These are phyloP conservation scores for Yamadazyma phyllophila DNA, from an alignment of 805 yeast genomes.

Conservation along the genomic window DNA sequence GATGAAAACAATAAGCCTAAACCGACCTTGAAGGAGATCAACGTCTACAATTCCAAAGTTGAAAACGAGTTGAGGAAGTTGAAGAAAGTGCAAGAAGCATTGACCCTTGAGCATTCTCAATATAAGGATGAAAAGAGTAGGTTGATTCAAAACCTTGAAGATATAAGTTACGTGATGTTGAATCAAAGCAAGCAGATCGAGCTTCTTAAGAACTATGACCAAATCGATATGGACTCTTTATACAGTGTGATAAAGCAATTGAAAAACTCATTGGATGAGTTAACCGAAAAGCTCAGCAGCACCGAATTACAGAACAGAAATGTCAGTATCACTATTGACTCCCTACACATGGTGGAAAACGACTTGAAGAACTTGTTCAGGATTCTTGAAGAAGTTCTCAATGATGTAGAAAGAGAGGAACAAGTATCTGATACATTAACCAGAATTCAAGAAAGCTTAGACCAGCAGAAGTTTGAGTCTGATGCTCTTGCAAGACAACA, in stretches of 20 bases:
- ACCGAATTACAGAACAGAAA: conserved; percentile 49
- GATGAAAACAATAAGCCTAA: conserved; percentile 23
- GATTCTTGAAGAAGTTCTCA: conserved; percentile 49
- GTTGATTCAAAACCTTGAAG: conserved; percentile 58
- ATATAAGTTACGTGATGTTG: conserved; percentile 52
- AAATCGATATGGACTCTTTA: conserved; percentile 58
- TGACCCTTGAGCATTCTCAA: conserved; percentile 58
- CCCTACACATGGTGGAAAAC: conserved; percentile 46
- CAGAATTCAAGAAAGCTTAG: conserved; percentile 40
- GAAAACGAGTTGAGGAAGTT: conserved; percentile 62
- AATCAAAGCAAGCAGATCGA: conserved; percentile 60
- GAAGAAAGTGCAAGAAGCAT: conserved; percentile 59
- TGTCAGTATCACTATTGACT: conserved; percentile 52
- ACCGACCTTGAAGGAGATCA: conserved; percentile 38
- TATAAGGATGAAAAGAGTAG: conserved; percentile 64
- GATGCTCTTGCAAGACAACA: conserved; percentile 43
- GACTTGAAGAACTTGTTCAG: conserved; percentile 46
- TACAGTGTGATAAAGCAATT: conserved; percentile 53
- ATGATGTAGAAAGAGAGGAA: conserved; percentile 42
- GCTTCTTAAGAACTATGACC: conserved; percentile 55
- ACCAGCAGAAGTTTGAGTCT: conserved; percentile 34
- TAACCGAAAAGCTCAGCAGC: conserved; percentile 22
- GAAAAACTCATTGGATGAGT: conserved; percentile 39
- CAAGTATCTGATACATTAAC: conserved; percentile 35
- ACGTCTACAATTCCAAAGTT: conserved; percentile 48